Percentiles rank a stretch among this genome's conserved stretches.
Evolutionary conservation across 176 grass and related monocot species (phyloP).

Genomic region (Olyra latifolia): DNA sequence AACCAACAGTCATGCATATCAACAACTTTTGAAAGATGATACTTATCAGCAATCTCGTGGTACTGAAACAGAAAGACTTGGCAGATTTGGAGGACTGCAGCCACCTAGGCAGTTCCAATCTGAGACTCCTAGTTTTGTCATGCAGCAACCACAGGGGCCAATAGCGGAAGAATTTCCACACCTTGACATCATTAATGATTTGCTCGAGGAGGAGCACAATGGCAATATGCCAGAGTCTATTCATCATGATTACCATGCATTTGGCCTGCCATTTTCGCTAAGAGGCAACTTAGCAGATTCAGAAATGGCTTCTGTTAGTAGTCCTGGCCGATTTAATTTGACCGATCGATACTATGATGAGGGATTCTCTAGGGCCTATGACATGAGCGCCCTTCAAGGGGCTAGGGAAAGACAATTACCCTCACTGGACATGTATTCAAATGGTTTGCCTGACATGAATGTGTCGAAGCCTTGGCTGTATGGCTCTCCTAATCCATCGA

Average conservation of each 20-base stretch:
- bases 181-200: conserved; percentile 91
- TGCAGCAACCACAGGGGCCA: conserved; percentile 45
- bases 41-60: conserved; percentile 41
- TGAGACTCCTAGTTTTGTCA: conserved; percentile 27
- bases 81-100: conserved; percentile 31
- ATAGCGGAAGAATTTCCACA: conserved; percentile 69
- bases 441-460: conserved; percentile 47
- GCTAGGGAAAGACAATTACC: conserved; percentile 39
- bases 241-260: conserved; percentile 45
- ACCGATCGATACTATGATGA: conserved; percentile 54
- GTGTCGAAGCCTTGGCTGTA: conserved; percentile 57
- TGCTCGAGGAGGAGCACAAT: conserved; percentile 80
- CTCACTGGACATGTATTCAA: conserved; percentile 33
- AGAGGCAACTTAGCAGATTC: conserved; percentile 35
- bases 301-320: conserved; percentile 38
- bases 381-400: conserved; percentile 42
- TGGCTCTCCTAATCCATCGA: conserved; percentile 17
- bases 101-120: conserved; percentile 37
- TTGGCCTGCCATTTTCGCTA: conserved; percentile 44
- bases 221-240: conserved; percentile 38
- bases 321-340: conserved; percentile 34
- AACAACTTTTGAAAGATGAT: conserved; percentile 38
- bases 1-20: conserved; percentile 30
- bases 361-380: conserved; percentile 54
- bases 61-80: conserved; percentile 38